Evolutionary conservation across 164 flowering plant species (phyloP).

Genomic region (Sedum album): DNA sequence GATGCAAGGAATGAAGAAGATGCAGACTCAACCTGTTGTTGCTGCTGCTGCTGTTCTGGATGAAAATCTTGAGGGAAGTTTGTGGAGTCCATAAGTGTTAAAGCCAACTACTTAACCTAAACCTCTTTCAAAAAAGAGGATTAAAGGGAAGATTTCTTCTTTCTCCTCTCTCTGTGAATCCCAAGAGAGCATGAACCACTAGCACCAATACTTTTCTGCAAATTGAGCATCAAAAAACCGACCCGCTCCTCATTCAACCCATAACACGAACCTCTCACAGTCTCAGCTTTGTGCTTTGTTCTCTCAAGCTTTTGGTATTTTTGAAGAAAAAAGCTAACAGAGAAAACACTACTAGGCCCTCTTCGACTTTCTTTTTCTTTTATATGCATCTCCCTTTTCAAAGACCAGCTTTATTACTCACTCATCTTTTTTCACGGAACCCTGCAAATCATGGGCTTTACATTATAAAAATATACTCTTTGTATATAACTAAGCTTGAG

Average conservation of each 20-base stretch:
- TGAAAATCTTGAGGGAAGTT: neutral
- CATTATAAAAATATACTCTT: neutral
- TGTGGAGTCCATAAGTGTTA: neutral
- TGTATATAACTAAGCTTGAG: neutral
- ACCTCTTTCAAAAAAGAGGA: conserved; percentile 13
- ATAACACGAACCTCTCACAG: neutral
- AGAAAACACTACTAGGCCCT: neutral
- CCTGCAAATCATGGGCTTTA: conserved; percentile 1
- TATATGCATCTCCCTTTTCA: conserved; percentile 7
- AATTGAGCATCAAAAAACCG: neutral
- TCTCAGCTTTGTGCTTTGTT: conserved; percentile 4
- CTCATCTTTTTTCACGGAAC: conserved; percentile 1
- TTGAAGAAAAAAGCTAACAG: neutral
- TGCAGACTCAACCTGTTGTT: neutral
- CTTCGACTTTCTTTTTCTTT: conserved; percentile 3
- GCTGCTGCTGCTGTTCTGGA: neutral
- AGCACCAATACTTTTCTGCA: conserved; percentile 2
- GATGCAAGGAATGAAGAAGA: neutral
- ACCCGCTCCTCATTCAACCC: neutral
- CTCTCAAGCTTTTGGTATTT: conserved; percentile 3
- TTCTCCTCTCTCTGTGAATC: conserved; percentile 7
- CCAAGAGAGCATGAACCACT: conserved; percentile 9
- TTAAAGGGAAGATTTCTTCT: conserved; percentile 6
- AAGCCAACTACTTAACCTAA: neutral
- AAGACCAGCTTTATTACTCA: conserved; percentile 2